These are phyloP conservation scores for Phytophthora sp. DNA, from an alignment of 352 stramenopile genomes.

Conservation along the genomic window DNA sequence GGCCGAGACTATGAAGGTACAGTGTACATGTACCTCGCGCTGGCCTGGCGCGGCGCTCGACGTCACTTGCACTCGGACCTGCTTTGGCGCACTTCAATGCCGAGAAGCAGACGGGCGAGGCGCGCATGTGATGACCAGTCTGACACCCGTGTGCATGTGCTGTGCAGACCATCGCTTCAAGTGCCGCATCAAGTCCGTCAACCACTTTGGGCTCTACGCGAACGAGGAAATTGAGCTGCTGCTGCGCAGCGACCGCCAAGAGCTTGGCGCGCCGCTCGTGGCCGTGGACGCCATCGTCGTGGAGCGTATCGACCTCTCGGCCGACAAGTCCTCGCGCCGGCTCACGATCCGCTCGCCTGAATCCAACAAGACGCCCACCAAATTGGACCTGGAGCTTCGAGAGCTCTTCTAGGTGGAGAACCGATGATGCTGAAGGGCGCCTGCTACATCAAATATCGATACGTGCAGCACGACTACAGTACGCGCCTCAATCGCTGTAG, in stretches of 20 bases:
- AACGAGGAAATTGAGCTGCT: slow-evolving; percentile 66
- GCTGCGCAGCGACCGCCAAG: slow-evolving; percentile 36
- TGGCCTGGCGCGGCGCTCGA: slow-evolving; percentile 21
- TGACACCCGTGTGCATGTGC: slow-evolving; percentile 33
- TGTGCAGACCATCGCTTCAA: slow-evolving; percentile 65
- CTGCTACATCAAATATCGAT: background rate
- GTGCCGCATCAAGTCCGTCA: slow-evolving; percentile 73
- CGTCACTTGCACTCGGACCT: slow-evolving; percentile 30
- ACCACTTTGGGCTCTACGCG: slow-evolving; percentile 68
- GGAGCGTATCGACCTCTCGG: slow-evolving; percentile 71
- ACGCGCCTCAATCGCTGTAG: slow-evolving; percentile 9
- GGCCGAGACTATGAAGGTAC: slow-evolving; percentile 55
- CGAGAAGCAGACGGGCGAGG: slow-evolving; percentile 32
- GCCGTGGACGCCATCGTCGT: slow-evolving; percentile 73
- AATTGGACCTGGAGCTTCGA: slow-evolving; percentile 64
- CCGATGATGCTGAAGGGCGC: background rate
- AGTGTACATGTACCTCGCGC: no score
- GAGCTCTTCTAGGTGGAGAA: slow-evolving; percentile 63
- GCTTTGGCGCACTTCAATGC: slow-evolving; percentile 39
- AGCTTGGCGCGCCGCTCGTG: slow-evolving; percentile 45
- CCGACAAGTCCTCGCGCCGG: slow-evolving; percentile 56
- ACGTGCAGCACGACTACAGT: no score
- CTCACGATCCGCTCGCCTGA: slow-evolving; percentile 58
- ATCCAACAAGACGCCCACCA: slow-evolving; percentile 28
- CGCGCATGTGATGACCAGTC: slow-evolving; percentile 12